These are phyloP conservation scores for Heterobasidion annosum DNA, from an alignment of 1,284 basidiomycete genomes.

Conservation along the genomic window DNA sequence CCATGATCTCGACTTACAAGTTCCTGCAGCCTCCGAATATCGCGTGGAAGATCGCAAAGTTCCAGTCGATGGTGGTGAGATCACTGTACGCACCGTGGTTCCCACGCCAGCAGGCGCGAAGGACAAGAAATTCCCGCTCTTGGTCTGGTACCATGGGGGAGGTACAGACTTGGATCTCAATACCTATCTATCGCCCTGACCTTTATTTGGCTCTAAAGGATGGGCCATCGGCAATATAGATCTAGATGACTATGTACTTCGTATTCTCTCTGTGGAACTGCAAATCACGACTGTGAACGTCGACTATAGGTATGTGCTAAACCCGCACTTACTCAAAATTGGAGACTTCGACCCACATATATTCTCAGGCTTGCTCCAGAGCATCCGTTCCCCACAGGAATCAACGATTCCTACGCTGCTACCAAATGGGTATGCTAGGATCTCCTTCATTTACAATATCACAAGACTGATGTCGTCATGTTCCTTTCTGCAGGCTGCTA, in stretches of 20 bases:
- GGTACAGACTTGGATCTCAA: not conserved
- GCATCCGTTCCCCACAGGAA: slow-evolving; percentile 25
- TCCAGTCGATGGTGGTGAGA: not conserved
- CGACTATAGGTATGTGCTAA: not conserved
- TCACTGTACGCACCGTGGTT: slow-evolving; percentile 1
- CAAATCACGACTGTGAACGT: slow-evolving; percentile 14
- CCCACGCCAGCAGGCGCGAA: not conserved
- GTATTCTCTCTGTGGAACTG: slow-evolving; percentile 7
- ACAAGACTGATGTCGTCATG: not conserved
- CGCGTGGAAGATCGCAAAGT: slow-evolving; percentile 4
- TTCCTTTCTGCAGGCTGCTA: too few species aligned
- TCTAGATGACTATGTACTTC: slow-evolving; percentile 11
- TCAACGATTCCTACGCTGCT: slow-evolving; percentile 26
- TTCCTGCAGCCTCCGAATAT: slow-evolving; percentile 3
- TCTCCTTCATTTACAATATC: not conserved
- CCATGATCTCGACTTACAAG: not conserved
- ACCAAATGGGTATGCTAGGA: slow-evolving; percentile 20
- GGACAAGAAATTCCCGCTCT: slow-evolving; percentile 2
- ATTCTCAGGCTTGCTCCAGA: slow-evolving; percentile 25
- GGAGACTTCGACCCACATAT: too few species aligned
- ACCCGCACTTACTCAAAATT: too few species aligned
- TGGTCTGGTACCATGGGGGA: slow-evolving; percentile 10
- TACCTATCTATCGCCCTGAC: not conserved
- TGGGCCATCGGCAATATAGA: slow-evolving; percentile 11
- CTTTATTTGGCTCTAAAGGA: not conserved